A percentile compares a stretch with the other conserved stretches of the same genome.
Conservation (phyloP, 2,329 filamentous ascomycete species). For the Cladosporium phlei region DNA sequence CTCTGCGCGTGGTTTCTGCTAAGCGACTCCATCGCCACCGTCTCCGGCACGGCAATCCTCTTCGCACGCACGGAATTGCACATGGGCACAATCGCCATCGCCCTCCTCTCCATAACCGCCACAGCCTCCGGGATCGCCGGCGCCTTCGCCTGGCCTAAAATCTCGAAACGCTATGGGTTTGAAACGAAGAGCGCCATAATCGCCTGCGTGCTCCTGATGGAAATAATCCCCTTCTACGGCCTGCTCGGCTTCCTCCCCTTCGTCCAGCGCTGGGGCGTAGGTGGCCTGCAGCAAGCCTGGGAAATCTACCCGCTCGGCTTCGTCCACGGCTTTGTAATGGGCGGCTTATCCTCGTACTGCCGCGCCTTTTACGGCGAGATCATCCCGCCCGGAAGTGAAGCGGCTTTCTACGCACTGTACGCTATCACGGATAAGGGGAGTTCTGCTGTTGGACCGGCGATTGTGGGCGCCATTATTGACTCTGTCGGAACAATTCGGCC, state of each 20-base stretch:
- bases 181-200: conserved; percentile 78
- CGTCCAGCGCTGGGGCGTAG: conserved; percentile 64
- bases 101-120: conserved; percentile 82
- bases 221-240: conserved; percentile 84
- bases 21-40: conserved; percentile 87
- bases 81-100: conserved; percentile 80
- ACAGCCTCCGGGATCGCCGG: conserved; percentile 81
- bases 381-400: conserved; percentile 85
- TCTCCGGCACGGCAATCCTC: conserved; percentile 86
- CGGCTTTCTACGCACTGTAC: conserved; percentile 89
- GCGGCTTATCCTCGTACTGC: conserved; percentile 82
- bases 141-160: conserved; percentile 77
- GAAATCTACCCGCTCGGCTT: conserved; percentile 87
- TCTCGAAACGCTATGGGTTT: conserved; percentile 63
- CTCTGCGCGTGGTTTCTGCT: conserved; percentile 85
- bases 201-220: conserved; percentile 76
- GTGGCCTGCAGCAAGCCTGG: conserved; percentile 80
- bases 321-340: conserved; percentile 83
- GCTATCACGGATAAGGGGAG: conserved; percentile 95
- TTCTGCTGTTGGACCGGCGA: conserved; percentile 81
- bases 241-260: conserved; percentile 77
- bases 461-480: conserved; percentile 86
- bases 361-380: conserved; percentile 83
- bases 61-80: conserved; percentile 87
- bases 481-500: conserved; percentile 40